Evolutionary conservation across 192 early-diverging fungal species (phyloP), one percentile per base, ranked within the genome.

Genomic region (Mycoemilia scoparia): DNA sequence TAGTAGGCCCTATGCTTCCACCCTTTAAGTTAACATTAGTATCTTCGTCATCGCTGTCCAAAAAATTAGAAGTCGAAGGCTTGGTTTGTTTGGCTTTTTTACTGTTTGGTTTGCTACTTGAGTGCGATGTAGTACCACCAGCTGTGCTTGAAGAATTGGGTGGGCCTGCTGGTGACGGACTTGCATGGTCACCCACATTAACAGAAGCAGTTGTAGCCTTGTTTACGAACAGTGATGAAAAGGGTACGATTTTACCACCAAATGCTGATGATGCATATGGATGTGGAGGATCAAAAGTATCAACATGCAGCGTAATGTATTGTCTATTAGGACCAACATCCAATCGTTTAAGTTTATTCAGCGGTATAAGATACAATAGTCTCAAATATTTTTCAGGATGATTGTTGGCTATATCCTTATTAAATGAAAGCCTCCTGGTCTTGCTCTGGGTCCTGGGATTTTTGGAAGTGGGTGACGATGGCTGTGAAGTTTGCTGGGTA

Each of bases 281-380:
- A n/a, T n/a, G n/a, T n/a, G n/a, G n/a, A n/a, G n/a, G n/a, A n/a
- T n/a, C n/a, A n/a, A n/a, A n/a, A n/a, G n/a, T n/a, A n/a, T n/a
- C n/a, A n/a, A n/a, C n/a, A n/a, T 67, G 64, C 16, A 67, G 31
- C 10, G 58, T 48, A 10, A 67, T 22, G 36, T 57, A 57, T 34
- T 67, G 64, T 2, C 64, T 40, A 27, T 61, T 61, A 8, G 58
- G 58, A 0, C 58, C 58, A 25, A 67, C 45, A 25, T 67, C 64
- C 11, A 67, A 51, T 13, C 64, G 64, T 12, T 50, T 50, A 3
- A 67, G 30, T 7, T 38, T 34, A 0, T 33, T 36, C 21, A 67
- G 39, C 11, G 45, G 42, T 10, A 67, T 27, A 3, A 48, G 24
- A 26, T 53, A 56, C 17, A 47, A n/a, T n/a, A 54, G 38, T 7